Evolutionary conservation across 2,329 filamentous ascomycete species (phyloP), one percentile per base, ranked within the genome.

Genomic region (Arachnomyces sp.): DNA sequence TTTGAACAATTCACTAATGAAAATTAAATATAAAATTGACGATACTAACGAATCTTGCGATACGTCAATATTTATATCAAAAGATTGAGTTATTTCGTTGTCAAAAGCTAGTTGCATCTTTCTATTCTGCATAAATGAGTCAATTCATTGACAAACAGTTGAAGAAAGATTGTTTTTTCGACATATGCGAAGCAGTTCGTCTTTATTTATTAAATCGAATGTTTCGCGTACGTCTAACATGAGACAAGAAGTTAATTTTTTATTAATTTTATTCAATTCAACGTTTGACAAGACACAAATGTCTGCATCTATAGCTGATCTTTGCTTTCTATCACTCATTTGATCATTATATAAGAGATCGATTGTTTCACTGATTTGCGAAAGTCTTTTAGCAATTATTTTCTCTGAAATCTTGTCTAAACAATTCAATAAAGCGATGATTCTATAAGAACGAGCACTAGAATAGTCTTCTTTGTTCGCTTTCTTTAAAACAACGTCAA

Each of bases 401-500:
- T 28, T 28, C 13, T 29, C 38, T 4, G 31, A 8, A 13, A 35
- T 28, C 25, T 40, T 40, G 12, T 25, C 31, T 30, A 40, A 15
- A 18, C 38, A 40, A 28, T 40, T 40, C n/a, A 40, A 25, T 11
- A 35, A 20, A 5, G 38, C 36, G 14, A 40, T 40, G 9, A 40
- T 17, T 40, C 31, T 36, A 29, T 40, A 40, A 4, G 38, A 34
- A 11, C 34, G 16, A 11, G 31, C 13, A 28, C 13, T 34, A 20
- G 38, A 17, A 13, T 17, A 18, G 18, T 28, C 28, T 34, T 35
- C 34, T 9, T 17, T 30, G 3, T 25, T 29, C 13, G 9, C 14
- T 4, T 11, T 34, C 7, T 36, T 33, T 31, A 35, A 34, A 15
- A 53, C 52, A 49, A 42, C 42, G 5, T 25, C 20, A 25, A 25